These are phyloP conservation scores for Chaetomium tenue DNA, from an alignment of 495 filamentous ascomycete species.

Conservation along the genomic window DNA sequence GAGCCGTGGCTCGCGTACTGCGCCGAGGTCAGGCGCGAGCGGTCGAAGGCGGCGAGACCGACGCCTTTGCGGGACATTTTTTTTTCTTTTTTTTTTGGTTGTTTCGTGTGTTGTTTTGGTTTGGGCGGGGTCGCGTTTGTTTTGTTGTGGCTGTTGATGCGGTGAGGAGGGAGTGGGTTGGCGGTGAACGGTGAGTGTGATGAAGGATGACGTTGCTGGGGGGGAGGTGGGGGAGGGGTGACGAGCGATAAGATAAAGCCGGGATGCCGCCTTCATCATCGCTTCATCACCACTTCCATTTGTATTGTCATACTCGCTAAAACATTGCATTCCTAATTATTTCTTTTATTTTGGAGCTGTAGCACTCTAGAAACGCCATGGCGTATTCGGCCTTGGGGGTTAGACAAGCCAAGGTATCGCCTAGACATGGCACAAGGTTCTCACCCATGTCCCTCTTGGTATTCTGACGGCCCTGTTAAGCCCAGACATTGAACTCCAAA, in stretches of 20 bases:
- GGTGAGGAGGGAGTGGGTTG: not conserved
- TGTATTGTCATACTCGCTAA: not conserved
- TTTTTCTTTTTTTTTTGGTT: not conserved
- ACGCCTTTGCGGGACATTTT: constrained; percentile 67
- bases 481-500: no score
- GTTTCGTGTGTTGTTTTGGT: not conserved
- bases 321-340: no score
- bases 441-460: no score
- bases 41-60: constrained; percentile 87
- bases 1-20: constrained; percentile 88
- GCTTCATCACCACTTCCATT: not conserved
- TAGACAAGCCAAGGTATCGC: no score
- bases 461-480: no score
- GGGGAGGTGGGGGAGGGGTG: not conserved
- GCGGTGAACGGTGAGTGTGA: constrained; percentile 4
- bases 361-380: no score
- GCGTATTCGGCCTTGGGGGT: no score
- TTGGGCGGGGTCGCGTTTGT: not conserved
- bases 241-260: constrained; percentile 29
- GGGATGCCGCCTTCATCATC: not conserved
- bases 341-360: no score
- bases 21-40: constrained; percentile 71
- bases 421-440: no score
- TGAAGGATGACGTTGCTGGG: constrained; percentile 11
- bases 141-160: not conserved